Base-by-base conservation (phyloP, 1,284 basidiomycete species). In the Coniophora puteana region DNA sequence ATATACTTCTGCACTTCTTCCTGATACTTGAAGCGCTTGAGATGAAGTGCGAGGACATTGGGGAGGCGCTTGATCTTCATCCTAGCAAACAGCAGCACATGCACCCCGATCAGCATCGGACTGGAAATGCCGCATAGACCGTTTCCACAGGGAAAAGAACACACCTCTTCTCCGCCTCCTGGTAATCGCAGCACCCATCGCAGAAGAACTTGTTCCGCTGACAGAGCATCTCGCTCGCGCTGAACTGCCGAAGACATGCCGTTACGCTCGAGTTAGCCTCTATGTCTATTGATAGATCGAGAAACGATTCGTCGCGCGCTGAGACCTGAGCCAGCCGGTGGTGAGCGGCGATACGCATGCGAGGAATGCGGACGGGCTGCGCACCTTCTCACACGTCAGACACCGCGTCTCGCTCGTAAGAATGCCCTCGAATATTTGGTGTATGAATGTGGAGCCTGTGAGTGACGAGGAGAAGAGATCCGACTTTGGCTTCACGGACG, bases 121-220 rank as follows among this genome's bases (percentile, higher is more conserved):
- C 26, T 14, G 22, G 30, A 45, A 39, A 41, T 34, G 36, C n/a
- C n/a, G n/a, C n/a, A n/a, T n/a, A n/a, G n/a, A n/a, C n/a, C n/a
- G n/a, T n/a, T n/a, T n/a, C 38, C n/a, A n/a, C n/a, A 33, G 14
- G 25, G 22, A 27, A 26, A 41, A 24, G 12, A 28, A 47, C 29
- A 41, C 41, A 90, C 91, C 94, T 76, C 71, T 96, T 95, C 70
- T 99, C 95, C 1, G 96, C 95, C 65, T 99, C 96, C 62, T 98
- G 94, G 18, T 98, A 66, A 38, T 93, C 92, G 54, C 93, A 94
- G 65, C 95, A 99, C 13, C 85, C 81, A 64, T 99, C 96, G 62
- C 95, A 99, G 65, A 93, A 97, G 65, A 98, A 99, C 68, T 98
- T 99, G 75, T 99, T 98, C 61, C 83, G 88, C 58, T 94, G 90